Evolutionary conservation across 2,329 filamentous ascomycete genomes (phyloP), one percentile per base, ranked within the genome.

Genomic region (Colletotrichum orchidophilum): DNA sequence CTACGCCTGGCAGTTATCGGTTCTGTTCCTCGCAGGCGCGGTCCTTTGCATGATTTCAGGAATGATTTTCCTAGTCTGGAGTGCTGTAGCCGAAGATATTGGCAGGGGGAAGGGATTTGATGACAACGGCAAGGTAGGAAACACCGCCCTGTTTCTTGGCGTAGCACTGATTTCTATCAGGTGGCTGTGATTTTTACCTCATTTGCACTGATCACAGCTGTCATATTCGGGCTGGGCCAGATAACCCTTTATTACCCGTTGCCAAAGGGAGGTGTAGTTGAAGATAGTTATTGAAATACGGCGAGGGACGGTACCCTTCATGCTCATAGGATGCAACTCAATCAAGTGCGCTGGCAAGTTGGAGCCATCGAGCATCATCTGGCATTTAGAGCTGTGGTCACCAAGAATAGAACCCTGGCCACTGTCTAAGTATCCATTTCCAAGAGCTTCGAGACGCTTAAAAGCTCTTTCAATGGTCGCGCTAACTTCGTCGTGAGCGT

Each of bases 1-100:
- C 9, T 75, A 74, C 27, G 74, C 75, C 4, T 76, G 75, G 75
- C 75, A 76, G 74, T 64, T 74, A 5, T 75, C 72, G 31, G 57
- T 75, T 1, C 11, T 65, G 29, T 67, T 76, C 29, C 72, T 76
- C 18, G 63, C 74, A 2, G 71, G 60, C 3, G 71, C 75, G 18
- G 75, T 76, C 7, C 13, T 72, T 3, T 74, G 73, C 62, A 70
- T 76, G 75, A 66, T 76, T 8, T 18, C 46, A 1, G 75, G 75
- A 0, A 73, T 76, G 18, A 39, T 65, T 2, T 63, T 76, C 18
- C 69, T 76, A 7, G 74, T 76, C 18, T 76, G 75, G 75, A 71
- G 73, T 6, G 60, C 60, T 15, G 60, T 63, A 4, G 24, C 39
- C 5, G 60, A 63, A 31, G 60, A 63, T 2, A 3, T 63, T 0